Evolutionary conservation across 306 rosid genomes (phyloP).

Genomic region (Casuarina glauca): DNA sequence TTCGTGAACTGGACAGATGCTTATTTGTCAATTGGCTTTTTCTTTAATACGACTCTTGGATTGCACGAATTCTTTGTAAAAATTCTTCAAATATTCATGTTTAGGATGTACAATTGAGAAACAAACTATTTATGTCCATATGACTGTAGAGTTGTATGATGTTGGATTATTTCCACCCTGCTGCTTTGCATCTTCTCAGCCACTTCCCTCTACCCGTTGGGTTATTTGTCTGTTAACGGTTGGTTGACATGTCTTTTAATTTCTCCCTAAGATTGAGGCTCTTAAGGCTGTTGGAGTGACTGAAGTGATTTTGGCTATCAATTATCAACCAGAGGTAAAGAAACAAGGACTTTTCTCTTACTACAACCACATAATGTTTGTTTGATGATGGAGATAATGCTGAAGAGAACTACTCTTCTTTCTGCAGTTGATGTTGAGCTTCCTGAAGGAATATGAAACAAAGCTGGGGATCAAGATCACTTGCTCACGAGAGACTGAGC

Average conservation of each 20-base stretch:
- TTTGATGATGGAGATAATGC: slow-evolving; percentile 20
- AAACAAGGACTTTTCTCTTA: slow-evolving; percentile 6
- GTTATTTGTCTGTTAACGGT: slow-evolving; percentile 10
- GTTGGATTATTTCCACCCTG: not conserved
- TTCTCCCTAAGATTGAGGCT: slow-evolving; percentile 80
- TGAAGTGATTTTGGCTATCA: slow-evolving; percentile 97
- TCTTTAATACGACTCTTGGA: slow-evolving; percentile 2
- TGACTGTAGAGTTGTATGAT: slow-evolving; percentile 9
- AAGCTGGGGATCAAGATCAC: slow-evolving; percentile 94
- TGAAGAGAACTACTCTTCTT: slow-evolving; percentile 27
- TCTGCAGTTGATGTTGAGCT: slow-evolving; percentile 89
- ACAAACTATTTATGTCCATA: not conserved
- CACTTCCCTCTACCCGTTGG: not conserved
- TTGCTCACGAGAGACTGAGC: slow-evolving; percentile 99
- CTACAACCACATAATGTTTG: not conserved
- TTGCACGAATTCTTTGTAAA: not conserved
- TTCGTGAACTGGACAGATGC: slow-evolving; percentile 15
- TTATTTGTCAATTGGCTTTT: slow-evolving; percentile 16
- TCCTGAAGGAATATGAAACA: slow-evolving; percentile 88
- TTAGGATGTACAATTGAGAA: slow-evolving; percentile 9
- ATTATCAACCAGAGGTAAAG: slow-evolving; percentile 97
- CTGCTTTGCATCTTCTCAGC: not conserved
- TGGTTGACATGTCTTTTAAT: slow-evolving; percentile 16
- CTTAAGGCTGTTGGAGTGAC: slow-evolving; percentile 88
- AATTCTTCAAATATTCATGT: slow-evolving; percentile 6